A percentile compares a stretch with the other conserved stretches of the same genome.
Evolutionary conservation across 2,329 filamentous ascomycete species (phyloP).

Genomic region (Aspergillus brasiliensis): DNA sequence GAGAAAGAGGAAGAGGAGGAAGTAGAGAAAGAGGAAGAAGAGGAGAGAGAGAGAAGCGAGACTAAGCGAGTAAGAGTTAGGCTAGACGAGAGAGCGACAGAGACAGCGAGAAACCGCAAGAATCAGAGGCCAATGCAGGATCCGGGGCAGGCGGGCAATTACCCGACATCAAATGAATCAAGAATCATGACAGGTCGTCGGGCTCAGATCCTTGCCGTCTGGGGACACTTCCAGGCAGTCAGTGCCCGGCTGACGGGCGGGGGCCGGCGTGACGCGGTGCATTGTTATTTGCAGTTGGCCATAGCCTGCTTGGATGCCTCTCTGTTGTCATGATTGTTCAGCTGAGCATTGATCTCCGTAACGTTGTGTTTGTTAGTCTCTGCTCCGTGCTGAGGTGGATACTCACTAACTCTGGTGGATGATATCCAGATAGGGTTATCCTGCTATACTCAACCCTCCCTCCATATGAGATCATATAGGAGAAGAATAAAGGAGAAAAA

Average conservation of each 20-base stretch:
- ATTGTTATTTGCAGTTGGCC: neutral
- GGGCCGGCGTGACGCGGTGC: neutral
- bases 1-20: slow-evolving; percentile 13
- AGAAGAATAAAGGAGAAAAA: neutral
- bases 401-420: no score
- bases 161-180: neutral
- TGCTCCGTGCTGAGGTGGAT: no score
- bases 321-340: no score
- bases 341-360: no score
- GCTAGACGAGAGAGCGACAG: neutral
- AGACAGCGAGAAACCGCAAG: slow-evolving; percentile 4
- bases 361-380: no score
- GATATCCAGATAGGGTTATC: neutral
- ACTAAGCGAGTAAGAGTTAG: neutral
- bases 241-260: neutral
- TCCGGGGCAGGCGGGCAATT: neutral
- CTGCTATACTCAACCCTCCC: neutral
- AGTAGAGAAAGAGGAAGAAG: neutral
- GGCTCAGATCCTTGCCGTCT: neutral
- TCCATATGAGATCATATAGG: no score
- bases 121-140: slow-evolving; percentile 2
- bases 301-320: no score
- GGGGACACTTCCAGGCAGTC: neutral
- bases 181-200: neutral
- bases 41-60: neutral